Evolutionary conservation across 306 rosid species (phyloP).

Genomic region (Malus fusca): DNA sequence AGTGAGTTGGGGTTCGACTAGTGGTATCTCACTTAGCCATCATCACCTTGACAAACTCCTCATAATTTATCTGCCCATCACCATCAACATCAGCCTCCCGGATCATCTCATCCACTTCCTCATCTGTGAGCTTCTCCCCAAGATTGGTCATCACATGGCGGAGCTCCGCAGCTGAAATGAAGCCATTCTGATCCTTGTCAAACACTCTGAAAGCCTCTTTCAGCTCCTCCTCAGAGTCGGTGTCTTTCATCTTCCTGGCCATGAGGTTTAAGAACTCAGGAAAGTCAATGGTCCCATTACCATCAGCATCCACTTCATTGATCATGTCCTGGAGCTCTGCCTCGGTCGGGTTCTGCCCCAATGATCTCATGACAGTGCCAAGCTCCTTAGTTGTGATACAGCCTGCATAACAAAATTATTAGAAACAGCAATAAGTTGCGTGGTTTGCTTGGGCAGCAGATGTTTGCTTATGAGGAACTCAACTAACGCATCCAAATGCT

Average conservation of each 20-base stretch:
- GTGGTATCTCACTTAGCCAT: not conserved
- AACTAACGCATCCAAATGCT: not conserved
- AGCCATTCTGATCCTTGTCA: slow-evolving; percentile 12
- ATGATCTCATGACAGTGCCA: not conserved
- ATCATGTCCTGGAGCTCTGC: slow-evolving; percentile 6
- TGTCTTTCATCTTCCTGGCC: slow-evolving; percentile 14
- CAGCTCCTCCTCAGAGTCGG: slow-evolving; percentile 7
- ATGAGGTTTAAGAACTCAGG: slow-evolving; percentile 6
- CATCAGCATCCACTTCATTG: slow-evolving; percentile 3
- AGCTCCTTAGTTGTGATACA: slow-evolving; percentile 1
- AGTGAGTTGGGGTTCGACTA: not conserved
- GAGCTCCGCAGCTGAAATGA: slow-evolving; percentile 5
- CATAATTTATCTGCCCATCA: slow-evolving; percentile 1
- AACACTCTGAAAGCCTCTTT: slow-evolving; percentile 12
- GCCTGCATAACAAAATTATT: not conserved
- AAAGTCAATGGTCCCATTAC: slow-evolving; percentile 2
- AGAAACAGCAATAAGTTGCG: not conserved
- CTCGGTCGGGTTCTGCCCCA: slow-evolving; percentile 1
- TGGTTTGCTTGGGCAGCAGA: not conserved
- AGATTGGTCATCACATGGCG: slow-evolving; percentile 9
- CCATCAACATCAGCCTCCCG: slow-evolving; percentile 6
- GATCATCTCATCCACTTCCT: slow-evolving; percentile 7
- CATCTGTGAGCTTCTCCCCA: slow-evolving; percentile 1
- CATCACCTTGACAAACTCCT: slow-evolving; percentile 2
- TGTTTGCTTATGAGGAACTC: not conserved